Base-by-base conservation (phyloP, 495 filamentous ascomycete genomes). In the Penicillium pancosmium region DNA sequence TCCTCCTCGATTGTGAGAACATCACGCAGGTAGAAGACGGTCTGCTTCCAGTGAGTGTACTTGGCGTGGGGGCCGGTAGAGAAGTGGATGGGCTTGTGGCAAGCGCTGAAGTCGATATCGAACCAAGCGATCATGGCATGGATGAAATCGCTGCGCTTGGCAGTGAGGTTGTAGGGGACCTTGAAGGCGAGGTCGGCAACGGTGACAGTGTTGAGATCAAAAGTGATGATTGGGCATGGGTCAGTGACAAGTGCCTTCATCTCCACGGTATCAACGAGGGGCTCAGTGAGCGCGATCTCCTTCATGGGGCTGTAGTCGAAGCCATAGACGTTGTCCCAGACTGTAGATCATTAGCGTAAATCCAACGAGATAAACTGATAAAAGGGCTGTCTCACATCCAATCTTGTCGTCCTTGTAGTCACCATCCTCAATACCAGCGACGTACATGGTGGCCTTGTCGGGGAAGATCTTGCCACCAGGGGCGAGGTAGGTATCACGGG, bases 311-410 rank as follows among this genome's bases (percentile, higher is more conserved):
- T 87, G 80, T 94, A 97, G 78, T 99, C 87, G 74, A 99, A 99
- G 54, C 94, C 94, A 74, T 97, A 99, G 12, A 99, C 93, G 62
- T 97, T 95, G 70, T 95, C 90, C 94, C 94, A 99, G 82, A 95
- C 88, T 91, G 19, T 27, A 18, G 8, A n/a, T 54, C 11, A 51
- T 62, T 57, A 52, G 43, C 19, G 41, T 31, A 2, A 21, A 27
- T 31, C 27, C 0, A 33, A 25, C 18, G 6, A 27, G 43, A 25
- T 16, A 34, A 25, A 35, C 7, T 10, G 31, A 2, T 4, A 36
- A 21, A 33, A 31, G 27, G n/a, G 11, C 2, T 4, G 15, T 34
- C 88, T 74, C 71, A 91, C 88, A 97, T 66, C 83, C 79, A 60
- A 96, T 89, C 78, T 93, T 92, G 68, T 97, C 92, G 56, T 92